phyloP scores from a whole-genome alignment of 345 rosid species.

The Aquilaria sinensis region DNA sequence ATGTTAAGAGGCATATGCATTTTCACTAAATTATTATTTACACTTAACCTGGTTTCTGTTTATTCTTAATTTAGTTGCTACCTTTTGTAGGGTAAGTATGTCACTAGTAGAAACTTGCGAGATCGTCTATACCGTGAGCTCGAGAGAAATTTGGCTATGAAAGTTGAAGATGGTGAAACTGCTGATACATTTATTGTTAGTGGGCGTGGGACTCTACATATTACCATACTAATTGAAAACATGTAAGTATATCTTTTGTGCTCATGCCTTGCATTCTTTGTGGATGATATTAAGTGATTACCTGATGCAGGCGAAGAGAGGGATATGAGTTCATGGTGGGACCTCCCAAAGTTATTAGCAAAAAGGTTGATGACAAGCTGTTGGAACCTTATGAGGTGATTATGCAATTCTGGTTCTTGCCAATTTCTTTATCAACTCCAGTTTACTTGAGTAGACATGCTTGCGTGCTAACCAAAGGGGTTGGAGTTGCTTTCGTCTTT shows the following conservation, averaged over 20 bases:
- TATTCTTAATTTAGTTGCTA: neutral
- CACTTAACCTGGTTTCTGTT: too few species aligned
- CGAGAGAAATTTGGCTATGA: slow-evolving; percentile 95
- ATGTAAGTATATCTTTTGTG: slow-evolving; percentile 48
- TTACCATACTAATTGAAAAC: slow-evolving; percentile 90
- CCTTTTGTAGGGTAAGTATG: slow-evolving; percentile 76
- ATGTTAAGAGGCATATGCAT: too few species aligned
- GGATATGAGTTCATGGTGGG: slow-evolving; percentile 99
- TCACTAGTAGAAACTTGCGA: slow-evolving; percentile 91
- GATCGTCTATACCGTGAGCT: slow-evolving; percentile 91
- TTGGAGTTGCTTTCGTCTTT: too few species aligned
- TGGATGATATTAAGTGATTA: slow-evolving; percentile 20
- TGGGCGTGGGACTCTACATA: slow-evolving; percentile 97
- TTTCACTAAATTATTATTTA: too few species aligned
- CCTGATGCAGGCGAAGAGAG: slow-evolving; percentile 83
- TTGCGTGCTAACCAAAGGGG: neutral
- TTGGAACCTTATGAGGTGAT: slow-evolving; percentile 87
- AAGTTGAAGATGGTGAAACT: slow-evolving; percentile 95
- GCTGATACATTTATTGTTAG: slow-evolving; percentile 90
- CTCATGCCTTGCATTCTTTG: slow-evolving; percentile 15
- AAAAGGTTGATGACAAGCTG: slow-evolving; percentile 63
- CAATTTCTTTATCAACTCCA: neutral
- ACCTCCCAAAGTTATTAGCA: slow-evolving; percentile 95
- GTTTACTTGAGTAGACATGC: neutral
- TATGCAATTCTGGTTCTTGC: slow-evolving; percentile 15